These are phyloP conservation scores for Ceratocystis cubensis DNA, from an alignment of 2,329 filamentous ascomycete genomes.

Conservation along the genomic window DNA sequence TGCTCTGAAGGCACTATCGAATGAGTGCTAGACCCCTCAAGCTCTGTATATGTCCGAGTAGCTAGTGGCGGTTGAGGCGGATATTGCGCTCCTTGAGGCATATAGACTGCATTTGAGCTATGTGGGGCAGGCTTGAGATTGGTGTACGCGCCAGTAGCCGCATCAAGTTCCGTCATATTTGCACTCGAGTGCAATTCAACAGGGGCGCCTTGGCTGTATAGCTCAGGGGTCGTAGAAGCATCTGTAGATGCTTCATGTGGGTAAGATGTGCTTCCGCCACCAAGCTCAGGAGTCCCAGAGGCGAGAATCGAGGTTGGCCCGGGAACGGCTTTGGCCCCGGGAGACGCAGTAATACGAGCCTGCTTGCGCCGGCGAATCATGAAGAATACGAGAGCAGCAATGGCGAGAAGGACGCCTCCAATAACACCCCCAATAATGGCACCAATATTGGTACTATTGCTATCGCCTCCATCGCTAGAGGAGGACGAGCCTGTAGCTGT, in stretches of 20 bases:
- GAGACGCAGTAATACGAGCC: neutral
- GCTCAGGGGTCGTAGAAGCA: neutral
- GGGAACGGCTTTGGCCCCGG: neutral
- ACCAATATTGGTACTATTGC: constrained; percentile 24
- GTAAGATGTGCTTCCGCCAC: neutral
- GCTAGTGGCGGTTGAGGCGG: neutral
- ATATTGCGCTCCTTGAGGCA: neutral
- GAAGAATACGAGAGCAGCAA: constrained; percentile 27
- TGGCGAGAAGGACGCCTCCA: constrained; percentile 25
- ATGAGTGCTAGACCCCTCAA: neutral
- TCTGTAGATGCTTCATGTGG: constrained; percentile 2
- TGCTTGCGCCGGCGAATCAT: constrained; percentile 14
- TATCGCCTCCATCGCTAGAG: constrained; percentile 10
- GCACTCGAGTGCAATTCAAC: neutral
- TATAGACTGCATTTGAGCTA: neutral
- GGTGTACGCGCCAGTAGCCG: neutral
- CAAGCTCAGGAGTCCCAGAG: constrained; percentile 11
- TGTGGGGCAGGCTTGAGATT: neutral
- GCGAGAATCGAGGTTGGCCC: constrained; percentile 7
- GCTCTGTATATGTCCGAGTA: neutral
- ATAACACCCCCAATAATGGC: constrained; percentile 30
- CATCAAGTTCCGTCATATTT: neutral
- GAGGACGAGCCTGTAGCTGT: constrained; percentile 11
- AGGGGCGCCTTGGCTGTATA: constrained; percentile 32
- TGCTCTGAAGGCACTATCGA: neutral